These are phyloP conservation scores for Cyberlindnera lachancei DNA, from an alignment of 805 yeast genomes.

Conservation along the genomic window DNA sequence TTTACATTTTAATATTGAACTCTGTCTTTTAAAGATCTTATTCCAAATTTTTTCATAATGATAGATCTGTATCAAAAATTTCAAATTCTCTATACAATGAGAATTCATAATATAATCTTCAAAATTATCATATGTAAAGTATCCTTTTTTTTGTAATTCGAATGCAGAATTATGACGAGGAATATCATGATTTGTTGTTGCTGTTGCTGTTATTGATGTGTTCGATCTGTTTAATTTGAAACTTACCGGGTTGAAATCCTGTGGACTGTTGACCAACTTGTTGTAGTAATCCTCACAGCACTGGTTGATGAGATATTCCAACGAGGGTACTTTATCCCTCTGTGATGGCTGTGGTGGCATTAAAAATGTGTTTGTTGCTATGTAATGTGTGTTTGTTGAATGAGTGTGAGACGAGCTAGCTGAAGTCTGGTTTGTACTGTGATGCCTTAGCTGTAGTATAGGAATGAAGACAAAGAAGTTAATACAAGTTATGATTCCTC, in stretches of 20 bases:
- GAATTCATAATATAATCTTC: conserved; percentile 27
- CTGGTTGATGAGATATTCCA: conserved; percentile 22
- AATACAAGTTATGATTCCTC: no score
- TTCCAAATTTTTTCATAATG: conserved; percentile 39
- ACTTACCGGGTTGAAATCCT: no score
- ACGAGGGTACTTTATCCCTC: conserved; percentile 13
- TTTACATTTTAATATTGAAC: conserved; percentile 25
- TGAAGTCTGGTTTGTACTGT: neutral
- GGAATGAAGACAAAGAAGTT: no score
- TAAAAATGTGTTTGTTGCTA: neutral
- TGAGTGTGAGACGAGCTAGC: neutral
- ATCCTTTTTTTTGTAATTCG: neutral
- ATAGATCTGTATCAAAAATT: conserved; percentile 37
- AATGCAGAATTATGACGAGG: neutral
- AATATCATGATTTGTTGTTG: no score
- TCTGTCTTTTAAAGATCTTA: conserved; percentile 23
- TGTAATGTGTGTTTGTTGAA: no score
- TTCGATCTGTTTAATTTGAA: no score
- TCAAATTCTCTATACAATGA: conserved; percentile 40
- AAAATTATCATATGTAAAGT: conserved; percentile 22
- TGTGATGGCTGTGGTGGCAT: neutral
- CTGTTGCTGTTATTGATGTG: no score
- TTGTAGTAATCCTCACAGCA: conserved; percentile 22
- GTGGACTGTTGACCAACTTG: conserved; percentile 5
- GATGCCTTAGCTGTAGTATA: no score